phyloP scores from a whole-genome alignment of 805 yeast species.

The Peterozyma xylosa region DNA sequence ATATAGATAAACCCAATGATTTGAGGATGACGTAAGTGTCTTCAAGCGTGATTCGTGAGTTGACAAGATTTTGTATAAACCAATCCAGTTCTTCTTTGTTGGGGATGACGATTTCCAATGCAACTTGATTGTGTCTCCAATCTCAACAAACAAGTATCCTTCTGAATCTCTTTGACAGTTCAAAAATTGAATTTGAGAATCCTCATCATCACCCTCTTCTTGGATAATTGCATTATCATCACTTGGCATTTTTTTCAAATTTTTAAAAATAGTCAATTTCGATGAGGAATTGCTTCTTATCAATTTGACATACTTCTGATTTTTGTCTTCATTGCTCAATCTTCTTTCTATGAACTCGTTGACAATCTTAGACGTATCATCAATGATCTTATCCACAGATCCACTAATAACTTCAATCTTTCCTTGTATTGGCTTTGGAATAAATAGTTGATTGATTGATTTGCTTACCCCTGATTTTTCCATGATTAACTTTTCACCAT shows the following conservation, averaged over 20 bases:
- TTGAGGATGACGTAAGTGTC: slow-evolving; percentile 55
- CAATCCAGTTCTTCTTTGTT: slow-evolving; percentile 63
- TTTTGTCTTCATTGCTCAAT: slow-evolving; percentile 6
- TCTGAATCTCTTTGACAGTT: slow-evolving; percentile 11
- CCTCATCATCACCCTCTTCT: slow-evolving; percentile 20
- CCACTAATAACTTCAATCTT: slow-evolving; percentile 17
- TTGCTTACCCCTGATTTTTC: slow-evolving; percentile 40
- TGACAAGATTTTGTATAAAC: slow-evolving; percentile 57
- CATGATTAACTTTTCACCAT: slow-evolving; percentile 58
- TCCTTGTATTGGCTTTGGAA: slow-evolving; percentile 12
- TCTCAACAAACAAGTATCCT: slow-evolving; percentile 19
- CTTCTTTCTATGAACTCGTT: slow-evolving; percentile 32
- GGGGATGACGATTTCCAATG: slow-evolving; percentile 44
- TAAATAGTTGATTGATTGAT: slow-evolving; percentile 19
- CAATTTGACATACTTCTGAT: slow-evolving; percentile 5
- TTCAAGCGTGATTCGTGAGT: slow-evolving; percentile 47
- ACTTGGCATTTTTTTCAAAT: slow-evolving; percentile 7
- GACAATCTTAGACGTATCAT: slow-evolving; percentile 31
- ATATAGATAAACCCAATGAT: slow-evolving; percentile 54
- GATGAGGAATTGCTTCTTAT: slow-evolving; percentile 12
- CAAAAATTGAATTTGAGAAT: slow-evolving; percentile 18
- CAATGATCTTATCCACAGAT: slow-evolving; percentile 28
- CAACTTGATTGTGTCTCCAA: slow-evolving; percentile 50
- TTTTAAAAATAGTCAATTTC: slow-evolving; percentile 6
- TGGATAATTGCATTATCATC: slow-evolving; percentile 21